Conservation (phyloP, 805 yeast species). For the Wickerhamomyces pijperi region DNA sequence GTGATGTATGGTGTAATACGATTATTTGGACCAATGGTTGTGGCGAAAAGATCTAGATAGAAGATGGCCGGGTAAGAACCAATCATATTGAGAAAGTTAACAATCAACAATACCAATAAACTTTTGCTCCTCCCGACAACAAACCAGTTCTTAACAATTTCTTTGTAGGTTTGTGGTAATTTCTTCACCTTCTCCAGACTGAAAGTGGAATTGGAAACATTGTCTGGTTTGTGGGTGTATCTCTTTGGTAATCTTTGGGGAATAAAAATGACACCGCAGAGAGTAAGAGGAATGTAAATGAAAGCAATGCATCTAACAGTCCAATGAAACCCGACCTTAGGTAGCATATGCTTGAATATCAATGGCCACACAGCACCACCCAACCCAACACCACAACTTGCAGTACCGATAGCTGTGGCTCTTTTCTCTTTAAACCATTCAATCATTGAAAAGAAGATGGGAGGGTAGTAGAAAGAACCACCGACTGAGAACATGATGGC, state of each 20-base stretch:
- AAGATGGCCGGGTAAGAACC: slow-evolving; percentile 16
- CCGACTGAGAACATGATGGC: slow-evolving; percentile 14
- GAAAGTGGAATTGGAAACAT: slow-evolving; percentile 11
- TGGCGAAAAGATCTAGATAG: slow-evolving; percentile 15
- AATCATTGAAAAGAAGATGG: slow-evolving; percentile 49
- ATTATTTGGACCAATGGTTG: slow-evolving; percentile 6
- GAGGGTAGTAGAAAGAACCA: slow-evolving; percentile 38
- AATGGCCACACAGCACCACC: slow-evolving; percentile 33
- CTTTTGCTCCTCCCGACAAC: slow-evolving; percentile 4
- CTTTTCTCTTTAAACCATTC: slow-evolving; percentile 61
- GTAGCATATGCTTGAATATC: slow-evolving; percentile 13
- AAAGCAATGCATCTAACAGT: slow-evolving; percentile 12
- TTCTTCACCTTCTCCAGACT: slow-evolving; percentile 4
- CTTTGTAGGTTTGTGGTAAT: slow-evolving; percentile 6
- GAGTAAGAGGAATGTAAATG: slow-evolving; percentile 11
- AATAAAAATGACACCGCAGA: slow-evolving; percentile 6
- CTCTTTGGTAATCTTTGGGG: slow-evolving; percentile 9
- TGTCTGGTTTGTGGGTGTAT: slow-evolving; percentile 7
- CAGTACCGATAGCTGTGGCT: slow-evolving; percentile 41
- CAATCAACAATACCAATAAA: slow-evolving; percentile 5
- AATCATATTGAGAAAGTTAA: slow-evolving; percentile 13
- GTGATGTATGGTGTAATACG: slow-evolving; percentile 7
- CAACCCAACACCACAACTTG: slow-evolving; percentile 38
- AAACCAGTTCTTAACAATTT: slow-evolving; percentile 8
- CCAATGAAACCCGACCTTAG: slow-evolving; percentile 11